Conservation (phyloP, 129 eudicot species). For the Flaveria brownii region DNA sequence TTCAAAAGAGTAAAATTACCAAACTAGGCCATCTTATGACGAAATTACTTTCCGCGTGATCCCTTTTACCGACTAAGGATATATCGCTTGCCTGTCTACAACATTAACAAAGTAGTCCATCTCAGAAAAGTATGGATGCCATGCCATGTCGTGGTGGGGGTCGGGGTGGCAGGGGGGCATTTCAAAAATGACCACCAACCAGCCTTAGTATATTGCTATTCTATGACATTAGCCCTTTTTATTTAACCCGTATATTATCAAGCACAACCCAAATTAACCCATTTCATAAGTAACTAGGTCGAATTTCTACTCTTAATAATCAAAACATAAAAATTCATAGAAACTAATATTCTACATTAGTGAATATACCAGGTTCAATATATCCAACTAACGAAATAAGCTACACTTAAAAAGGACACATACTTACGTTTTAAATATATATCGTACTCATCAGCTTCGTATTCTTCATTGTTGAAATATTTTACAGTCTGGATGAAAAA, state of each 20-base stretch:
- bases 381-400: not conserved
- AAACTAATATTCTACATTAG: not conserved
- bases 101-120: not conserved
- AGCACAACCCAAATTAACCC: not conserved
- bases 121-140: not conserved
- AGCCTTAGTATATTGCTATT: not conserved
- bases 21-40: not conserved
- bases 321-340: not conserved
- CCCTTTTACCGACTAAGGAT: not conserved
- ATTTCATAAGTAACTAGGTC: not conserved
- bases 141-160: too few species aligned
- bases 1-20: not conserved
- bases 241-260: constrained; percentile 4
- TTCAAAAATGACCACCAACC: not conserved
- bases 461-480: constrained; percentile 89
- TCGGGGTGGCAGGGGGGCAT: too few species aligned
- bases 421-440: constrained; percentile 74
- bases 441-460: constrained; percentile 82
- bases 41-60: not conserved
- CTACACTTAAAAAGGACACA: constrained; percentile 17
- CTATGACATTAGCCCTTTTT: not conserved
- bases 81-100: not conserved
- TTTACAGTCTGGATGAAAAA: constrained; percentile 71
- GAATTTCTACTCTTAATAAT: not conserved
- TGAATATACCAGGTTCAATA: not conserved